Base-by-base conservation (phyloP, 176 grass and related monocot genomes). In the Carex littledalei region DNA sequence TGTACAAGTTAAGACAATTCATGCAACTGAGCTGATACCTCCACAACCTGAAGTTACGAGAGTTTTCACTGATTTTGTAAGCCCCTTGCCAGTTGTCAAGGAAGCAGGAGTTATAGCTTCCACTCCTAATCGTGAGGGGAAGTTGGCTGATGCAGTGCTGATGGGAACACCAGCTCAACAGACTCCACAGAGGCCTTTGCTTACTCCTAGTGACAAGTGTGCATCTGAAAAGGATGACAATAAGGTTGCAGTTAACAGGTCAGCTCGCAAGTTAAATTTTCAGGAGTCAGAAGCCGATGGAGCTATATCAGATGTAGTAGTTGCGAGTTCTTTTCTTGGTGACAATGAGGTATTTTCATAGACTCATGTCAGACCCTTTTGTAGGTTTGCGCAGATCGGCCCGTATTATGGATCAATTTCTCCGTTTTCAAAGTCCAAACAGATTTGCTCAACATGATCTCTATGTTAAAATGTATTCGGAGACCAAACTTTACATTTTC, bases 181-280 rank as follows among this genome's bases (percentile, higher is more conserved):
- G 84, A 99, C 87, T 37, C 97, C 97, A 37, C 88, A 91, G 89
- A 91, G 93, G 84, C 72, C 87, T 82, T 66, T 91, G 84, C 93
- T 85, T 5, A 91, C 91, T 86, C 84, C 81, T 37, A 80, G 85
- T 75, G 84, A 87, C 15, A 99, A 99, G 67, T 75, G 50, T 9
- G 35, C 75, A 77, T 67, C 18, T 52, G 85, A 88, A 53, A 76
- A 63, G 69, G 87, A 90, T 84, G 83, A 87, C 3, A 34, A 71
- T 94, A 93, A 99, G 90, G 18, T 82, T 76, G 83, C 85, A 69
- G 84, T 91, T 70, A 81, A 86, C 21, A 96, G 81, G 62, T 95
- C 93, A 84, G 97, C 88, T 39, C 93, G 97, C 56, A 92, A 92
- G 66, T 92, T 90, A 84, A 81, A 95, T 26, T 90, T 94, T 72